phyloP scores from a whole-genome alignment of 495 filamentous ascomycete species.

The Xylaria intraflava region DNA sequence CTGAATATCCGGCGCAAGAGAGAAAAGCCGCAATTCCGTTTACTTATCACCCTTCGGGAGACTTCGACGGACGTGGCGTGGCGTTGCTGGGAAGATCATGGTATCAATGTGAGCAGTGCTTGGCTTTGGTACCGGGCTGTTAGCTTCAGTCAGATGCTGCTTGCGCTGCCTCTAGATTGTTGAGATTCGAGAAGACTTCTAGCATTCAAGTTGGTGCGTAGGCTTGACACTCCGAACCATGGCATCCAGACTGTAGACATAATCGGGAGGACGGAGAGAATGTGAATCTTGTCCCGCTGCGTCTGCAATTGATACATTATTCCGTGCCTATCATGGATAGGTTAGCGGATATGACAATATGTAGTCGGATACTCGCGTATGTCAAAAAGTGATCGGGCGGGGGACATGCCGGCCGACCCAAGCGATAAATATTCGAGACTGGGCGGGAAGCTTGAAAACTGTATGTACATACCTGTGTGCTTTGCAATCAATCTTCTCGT shows the following conservation, averaged over 20 bases:
- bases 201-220: background rate
- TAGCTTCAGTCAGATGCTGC: background rate
- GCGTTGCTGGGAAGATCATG: background rate
- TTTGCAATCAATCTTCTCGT: slow-evolving; percentile 1
- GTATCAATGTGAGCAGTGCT: background rate
- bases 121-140: background rate
- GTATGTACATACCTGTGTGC: too few species aligned
- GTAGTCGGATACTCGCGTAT: background rate
- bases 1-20: background rate
- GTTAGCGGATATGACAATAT: background rate
- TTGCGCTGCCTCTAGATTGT: background rate
- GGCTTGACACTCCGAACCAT: too few species aligned
- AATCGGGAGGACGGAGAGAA: too few species aligned
- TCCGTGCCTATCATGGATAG: background rate
- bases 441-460: slow-evolving; percentile 2
- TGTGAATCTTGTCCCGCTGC: too few species aligned
- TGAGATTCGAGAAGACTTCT: background rate
- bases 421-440: background rate
- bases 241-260: too few species aligned
- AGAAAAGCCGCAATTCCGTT: too few species aligned
- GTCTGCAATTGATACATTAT: too few species aligned
- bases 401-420: background rate
- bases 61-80: background rate
- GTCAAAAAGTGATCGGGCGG: background rate
- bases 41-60: too few species aligned